A percentile compares a stretch with the other conserved stretches of the same genome.
These are phyloP conservation scores for Phaseolus coccineus DNA, from an alignment of 331 rosid genomes.

Conservation along the genomic window DNA sequence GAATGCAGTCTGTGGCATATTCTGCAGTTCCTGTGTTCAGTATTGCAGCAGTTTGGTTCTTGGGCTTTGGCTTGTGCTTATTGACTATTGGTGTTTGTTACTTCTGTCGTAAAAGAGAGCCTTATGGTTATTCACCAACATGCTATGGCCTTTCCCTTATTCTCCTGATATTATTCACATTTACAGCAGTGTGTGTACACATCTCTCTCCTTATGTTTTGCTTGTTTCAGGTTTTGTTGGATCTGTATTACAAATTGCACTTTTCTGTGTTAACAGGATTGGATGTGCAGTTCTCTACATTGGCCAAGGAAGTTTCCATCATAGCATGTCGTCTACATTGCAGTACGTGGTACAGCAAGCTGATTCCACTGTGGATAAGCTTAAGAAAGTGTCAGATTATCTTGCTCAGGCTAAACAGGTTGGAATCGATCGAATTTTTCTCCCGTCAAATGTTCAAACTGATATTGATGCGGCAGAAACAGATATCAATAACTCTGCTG, in stretches of 20 bases:
- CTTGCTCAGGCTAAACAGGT: conserved; percentile 85
- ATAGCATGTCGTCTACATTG: conserved; percentile 71
- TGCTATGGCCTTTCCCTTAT: conserved; percentile 77
- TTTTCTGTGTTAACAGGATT: conserved; percentile 57
- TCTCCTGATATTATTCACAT: conserved; percentile 70
- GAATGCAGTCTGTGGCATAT: conserved; percentile 82
- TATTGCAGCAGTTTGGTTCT: conserved; percentile 83
- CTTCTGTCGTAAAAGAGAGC: conserved; percentile 59
- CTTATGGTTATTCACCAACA: conserved; percentile 69
- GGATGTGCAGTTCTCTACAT: conserved; percentile 81
- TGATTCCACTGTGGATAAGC: conserved; percentile 66
- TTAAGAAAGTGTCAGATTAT: conserved; percentile 77
- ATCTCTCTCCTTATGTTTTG: conserved; percentile 39
- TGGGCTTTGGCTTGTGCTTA: conserved; percentile 79
- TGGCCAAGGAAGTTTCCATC: conserved; percentile 91
- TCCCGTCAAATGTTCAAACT: conserved; percentile 87
- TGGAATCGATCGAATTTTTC: conserved; percentile 84
- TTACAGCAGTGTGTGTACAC: conserved; percentile 80
- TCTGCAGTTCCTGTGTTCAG: conserved; percentile 84
- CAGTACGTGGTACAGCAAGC: conserved; percentile 77
- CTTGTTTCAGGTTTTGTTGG: conserved; percentile 23
- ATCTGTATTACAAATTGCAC: conserved; percentile 23
- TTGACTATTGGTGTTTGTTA: conserved; percentile 58
- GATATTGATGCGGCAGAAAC: conserved; percentile 80
- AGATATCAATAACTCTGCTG: conserved; percentile 71